These are phyloP conservation scores for Neonectria neomacrospora DNA, from an alignment of 2,329 filamentous ascomycete genomes.

Conservation along the genomic window DNA sequence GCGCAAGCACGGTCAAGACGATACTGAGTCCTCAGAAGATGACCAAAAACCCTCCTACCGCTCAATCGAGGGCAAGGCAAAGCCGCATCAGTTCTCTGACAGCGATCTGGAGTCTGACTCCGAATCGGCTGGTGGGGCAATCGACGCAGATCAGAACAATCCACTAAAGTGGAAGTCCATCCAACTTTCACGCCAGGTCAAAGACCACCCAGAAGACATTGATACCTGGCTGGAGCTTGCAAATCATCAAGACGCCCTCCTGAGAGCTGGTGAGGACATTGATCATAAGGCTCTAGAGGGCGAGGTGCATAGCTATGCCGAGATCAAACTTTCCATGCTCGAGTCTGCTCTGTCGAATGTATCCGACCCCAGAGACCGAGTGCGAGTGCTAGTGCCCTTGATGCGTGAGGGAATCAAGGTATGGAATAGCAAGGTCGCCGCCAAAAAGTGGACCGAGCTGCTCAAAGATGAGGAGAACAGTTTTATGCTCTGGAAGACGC, in stretches of 20 bases:
- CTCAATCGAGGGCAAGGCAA: conserved; percentile 73
- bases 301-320: conserved; percentile 75
- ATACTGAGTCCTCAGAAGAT: conserved; percentile 55
- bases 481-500: conserved; percentile 76
- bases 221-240: conserved; percentile 83
- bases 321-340: conserved; percentile 83
- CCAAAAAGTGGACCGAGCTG: conserved; percentile 72
- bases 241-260: conserved; percentile 76
- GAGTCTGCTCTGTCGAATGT: conserved; percentile 77
- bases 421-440: conserved; percentile 74
- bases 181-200: conserved; percentile 71
- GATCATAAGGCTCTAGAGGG: conserved; percentile 63
- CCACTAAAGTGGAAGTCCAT: conserved; percentile 66
- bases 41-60: conserved; percentile 68
- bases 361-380: conserved; percentile 57
- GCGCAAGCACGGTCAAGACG: conserved; percentile 49
- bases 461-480: conserved; percentile 41
- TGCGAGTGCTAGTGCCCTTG: conserved; percentile 72
- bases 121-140: conserved; percentile 53
- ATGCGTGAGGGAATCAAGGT: conserved; percentile 79
- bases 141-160: conserved; percentile 51
- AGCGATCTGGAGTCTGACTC: conserved; percentile 63
- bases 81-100: conserved; percentile 57
- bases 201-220: conserved; percentile 73
- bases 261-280: conserved; percentile 60